These are phyloP conservation scores for Acanthochlamys bracteata DNA, from an alignment of 106 monocot genomes.

Conservation along the genomic window DNA sequence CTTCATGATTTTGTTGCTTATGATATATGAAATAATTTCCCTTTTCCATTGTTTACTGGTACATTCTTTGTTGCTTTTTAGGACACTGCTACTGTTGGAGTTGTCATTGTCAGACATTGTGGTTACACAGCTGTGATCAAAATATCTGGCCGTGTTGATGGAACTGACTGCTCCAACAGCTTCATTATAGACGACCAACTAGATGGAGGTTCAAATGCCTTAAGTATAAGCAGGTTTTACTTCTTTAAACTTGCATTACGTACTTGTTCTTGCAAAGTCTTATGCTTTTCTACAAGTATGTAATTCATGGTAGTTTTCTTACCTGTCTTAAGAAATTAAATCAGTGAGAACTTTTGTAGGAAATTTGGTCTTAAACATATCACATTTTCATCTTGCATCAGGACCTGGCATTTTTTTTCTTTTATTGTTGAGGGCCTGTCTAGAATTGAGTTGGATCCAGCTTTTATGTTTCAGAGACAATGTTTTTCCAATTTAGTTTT, in stretches of 20 bases:
- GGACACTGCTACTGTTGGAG: slow-evolving; percentile 65
- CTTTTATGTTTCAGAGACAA: too few relatives aligned
- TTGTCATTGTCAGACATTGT: slow-evolving; percentile 72
- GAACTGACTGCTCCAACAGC: slow-evolving; percentile 1
- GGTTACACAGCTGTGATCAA: slow-evolving; percentile 80
- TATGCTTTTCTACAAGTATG: neutral
- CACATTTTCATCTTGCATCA: too few relatives aligned
- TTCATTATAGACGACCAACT: slow-evolving; percentile 56
- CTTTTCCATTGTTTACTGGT: neutral
- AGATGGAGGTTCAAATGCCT: slow-evolving; percentile 85
- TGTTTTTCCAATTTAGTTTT: too few relatives aligned
- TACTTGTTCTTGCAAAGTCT: neutral
- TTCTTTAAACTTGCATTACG: neutral
- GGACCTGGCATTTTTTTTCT: too few relatives aligned
- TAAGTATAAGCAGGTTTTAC: slow-evolving; percentile 77
- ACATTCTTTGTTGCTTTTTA: slow-evolving; percentile 6
- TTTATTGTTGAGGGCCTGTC: too few relatives aligned
- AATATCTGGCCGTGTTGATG: slow-evolving; percentile 24
- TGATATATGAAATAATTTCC: too few relatives aligned
- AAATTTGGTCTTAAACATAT: too few relatives aligned
- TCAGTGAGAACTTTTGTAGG: too few relatives aligned
- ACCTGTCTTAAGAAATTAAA: too few relatives aligned
- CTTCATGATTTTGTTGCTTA: neutral
- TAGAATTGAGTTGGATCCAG: too few relatives aligned
- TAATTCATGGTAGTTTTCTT: too few relatives aligned